Base-by-base conservation (phyloP, 352 stramenopile genomes). In the Globisporangium spiculum region DNA sequence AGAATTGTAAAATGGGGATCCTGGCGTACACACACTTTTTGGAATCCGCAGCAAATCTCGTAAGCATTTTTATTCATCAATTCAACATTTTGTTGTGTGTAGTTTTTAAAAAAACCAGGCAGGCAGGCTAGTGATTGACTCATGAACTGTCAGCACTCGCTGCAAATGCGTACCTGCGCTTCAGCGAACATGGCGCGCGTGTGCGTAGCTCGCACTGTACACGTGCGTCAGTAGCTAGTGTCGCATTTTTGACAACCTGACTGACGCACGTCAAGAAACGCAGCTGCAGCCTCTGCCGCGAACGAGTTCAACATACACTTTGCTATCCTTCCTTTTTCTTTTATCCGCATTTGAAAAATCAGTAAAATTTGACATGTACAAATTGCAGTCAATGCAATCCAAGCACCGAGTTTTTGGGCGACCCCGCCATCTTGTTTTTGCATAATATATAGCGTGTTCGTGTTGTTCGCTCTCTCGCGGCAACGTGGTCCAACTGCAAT, bases 111-210 rank as follows among this genome's bases (percentile, higher is more conserved):
- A 44, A 44, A 5, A 16, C 18, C 52, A n/a, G 26, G 52, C 52
- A 12, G 16, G 22, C 52, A 34, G 8, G 32, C 7, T 36, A 1
- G 32, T 36, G 32, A 36, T 44, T 44, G 36, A 44, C 36, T 16
- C 12, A 44, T 44, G 12, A 14, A 0, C 32, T 32, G 16, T 22
- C n/a, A 26, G 9, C 46, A 60, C 14, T 30, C 54, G 27, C 26
- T 6, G 55, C 55, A 48, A 61, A 46, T 30, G 20, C 55, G 55
- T 61, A 61, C 55, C 55, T 61, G 30, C 55, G 30, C 55, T 61
- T 61, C 55, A 32, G 8, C 55, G 55, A 61, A 61, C 20, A 9
- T n/a, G 55, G 55, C 27, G 20, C 48, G 20, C n/a, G 8, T 20
- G 30, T 65, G 41, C 46, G 8, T 3, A 6, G 27, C 12, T n/a